A percentile compares a stretch with the other conserved stretches of the same genome.
Conservation (phyloP, 2,329 filamentous ascomycete species). For the Arthrinium puccinioides region DNA sequence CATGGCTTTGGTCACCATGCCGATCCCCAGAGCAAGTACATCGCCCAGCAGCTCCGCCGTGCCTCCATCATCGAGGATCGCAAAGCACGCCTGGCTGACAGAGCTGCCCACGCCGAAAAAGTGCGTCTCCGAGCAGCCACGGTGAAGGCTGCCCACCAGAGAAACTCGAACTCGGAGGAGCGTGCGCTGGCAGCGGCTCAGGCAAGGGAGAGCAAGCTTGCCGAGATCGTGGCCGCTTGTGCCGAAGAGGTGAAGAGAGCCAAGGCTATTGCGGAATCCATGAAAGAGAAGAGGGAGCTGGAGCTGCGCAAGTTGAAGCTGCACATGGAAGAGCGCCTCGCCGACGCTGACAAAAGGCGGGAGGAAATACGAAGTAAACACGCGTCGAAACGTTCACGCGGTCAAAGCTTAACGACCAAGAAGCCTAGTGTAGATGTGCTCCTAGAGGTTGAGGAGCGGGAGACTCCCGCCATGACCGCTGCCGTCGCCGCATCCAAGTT, state of each 20-base stretch:
- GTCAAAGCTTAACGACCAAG: constrained; percentile 39
- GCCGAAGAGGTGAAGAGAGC: constrained; percentile 78
- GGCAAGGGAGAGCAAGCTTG: constrained; percentile 71
- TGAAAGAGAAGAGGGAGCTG: constrained; percentile 72
- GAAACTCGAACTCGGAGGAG: constrained; percentile 64
- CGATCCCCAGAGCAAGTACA: constrained; percentile 65
- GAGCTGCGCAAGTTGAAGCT: constrained; percentile 61
- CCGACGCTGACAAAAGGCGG: constrained; percentile 67
- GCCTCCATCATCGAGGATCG: constrained; percentile 76
- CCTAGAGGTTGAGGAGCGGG: constrained; percentile 43
- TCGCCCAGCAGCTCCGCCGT: constrained; percentile 72
- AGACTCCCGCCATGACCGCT: constrained; percentile 38
- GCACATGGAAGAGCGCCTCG: constrained; percentile 74
- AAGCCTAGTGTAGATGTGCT: constrained; percentile 25
- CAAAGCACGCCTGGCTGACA: constrained; percentile 70
- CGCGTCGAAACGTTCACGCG: constrained; percentile 43
- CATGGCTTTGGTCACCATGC: constrained; percentile 46
- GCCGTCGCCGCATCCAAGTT: constrained; percentile 59
- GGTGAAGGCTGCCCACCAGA: constrained; percentile 61
- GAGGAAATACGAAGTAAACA: constrained; percentile 54
- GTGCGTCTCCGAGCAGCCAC: constrained; percentile 69
- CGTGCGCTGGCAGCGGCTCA: constrained; percentile 70
- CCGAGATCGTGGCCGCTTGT: constrained; percentile 73
- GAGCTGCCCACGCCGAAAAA: constrained; percentile 77
- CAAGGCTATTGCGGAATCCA: constrained; percentile 74